Percentiles rank a stretch among this genome's conserved stretches.
Conservation (phyloP, 2,329 filamentous ascomycete species). For the Cladosporium halotolerans region DNA sequence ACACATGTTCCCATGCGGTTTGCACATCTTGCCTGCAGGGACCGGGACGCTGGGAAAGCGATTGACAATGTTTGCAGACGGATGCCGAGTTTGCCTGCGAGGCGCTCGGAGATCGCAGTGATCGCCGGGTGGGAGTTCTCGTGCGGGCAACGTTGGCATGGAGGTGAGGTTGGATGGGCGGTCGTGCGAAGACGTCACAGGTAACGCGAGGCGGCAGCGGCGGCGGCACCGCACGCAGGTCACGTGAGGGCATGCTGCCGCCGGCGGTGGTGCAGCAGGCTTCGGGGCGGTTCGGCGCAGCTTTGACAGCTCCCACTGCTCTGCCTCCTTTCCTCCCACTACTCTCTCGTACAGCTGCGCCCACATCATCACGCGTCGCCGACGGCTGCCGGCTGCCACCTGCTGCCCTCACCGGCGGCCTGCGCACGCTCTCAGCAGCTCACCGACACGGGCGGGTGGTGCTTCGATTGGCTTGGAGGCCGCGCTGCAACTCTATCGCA, state of each 20-base stretch:
- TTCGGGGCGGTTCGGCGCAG: slow-evolving; percentile 6
- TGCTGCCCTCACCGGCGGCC: not conserved
- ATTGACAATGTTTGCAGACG: slow-evolving; percentile 1
- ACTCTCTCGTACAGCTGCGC: not conserved
- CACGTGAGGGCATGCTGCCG: not conserved
- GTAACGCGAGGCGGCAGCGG: not conserved
- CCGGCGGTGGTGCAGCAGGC: slow-evolving; percentile 1
- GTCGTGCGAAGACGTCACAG: slow-evolving; percentile 8
- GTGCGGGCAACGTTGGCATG: not conserved
- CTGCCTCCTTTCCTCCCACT: not conserved
- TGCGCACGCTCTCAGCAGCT: slow-evolving; percentile 1
- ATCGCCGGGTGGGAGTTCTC: not conserved
- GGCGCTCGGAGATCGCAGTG: not conserved
- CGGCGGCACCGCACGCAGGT: not conserved
- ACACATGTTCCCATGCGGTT: not conserved
- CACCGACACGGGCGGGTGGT: not conserved
- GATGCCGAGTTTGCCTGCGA: not conserved
- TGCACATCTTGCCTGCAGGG: slow-evolving; percentile 8
- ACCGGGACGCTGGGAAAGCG: not conserved
- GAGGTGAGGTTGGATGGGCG: slow-evolving; percentile 5
- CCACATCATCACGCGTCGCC: not conserved
- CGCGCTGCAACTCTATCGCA: too few species aligned
- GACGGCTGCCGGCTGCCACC: too few species aligned
- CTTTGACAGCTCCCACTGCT: not conserved
- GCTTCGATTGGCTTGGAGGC: slow-evolving; percentile 4